Percentiles rank a stretch among this genome's conserved stretches.
These are phyloP conservation scores for Vishniacozyma victoriae DNA, from an alignment of 768 basidiomycete genomes.

Conservation along the genomic window DNA sequence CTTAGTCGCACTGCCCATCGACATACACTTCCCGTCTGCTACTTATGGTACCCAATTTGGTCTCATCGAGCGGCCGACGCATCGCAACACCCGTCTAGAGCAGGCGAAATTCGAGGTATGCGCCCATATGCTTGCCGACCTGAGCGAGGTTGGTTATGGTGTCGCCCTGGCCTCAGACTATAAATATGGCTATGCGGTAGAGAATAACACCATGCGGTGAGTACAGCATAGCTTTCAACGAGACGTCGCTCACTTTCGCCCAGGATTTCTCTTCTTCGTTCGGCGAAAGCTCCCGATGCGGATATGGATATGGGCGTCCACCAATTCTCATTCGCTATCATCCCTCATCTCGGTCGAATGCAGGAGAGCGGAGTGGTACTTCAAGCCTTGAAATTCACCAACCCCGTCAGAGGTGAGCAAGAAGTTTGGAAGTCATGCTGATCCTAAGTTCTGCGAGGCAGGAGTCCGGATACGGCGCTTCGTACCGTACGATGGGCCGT, in stretches of 20 bases:
- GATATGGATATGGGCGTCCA: conserved; percentile 50
- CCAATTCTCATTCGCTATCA: conserved; percentile 78
- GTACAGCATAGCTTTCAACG: neutral
- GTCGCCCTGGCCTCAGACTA: conserved; percentile 85
- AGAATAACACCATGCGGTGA: conserved; percentile 62
- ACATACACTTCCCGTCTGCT: conserved; percentile 72
- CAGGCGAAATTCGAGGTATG: conserved; percentile 84
- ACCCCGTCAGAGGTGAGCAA: too few species aligned
- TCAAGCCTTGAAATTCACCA: conserved; percentile 13
- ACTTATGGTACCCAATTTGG: conserved; percentile 94
- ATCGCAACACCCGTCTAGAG: conserved; percentile 81
- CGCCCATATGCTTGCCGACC: conserved; percentile 63
- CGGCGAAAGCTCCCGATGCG: conserved; percentile 60
- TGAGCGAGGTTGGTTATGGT: conserved; percentile 72
- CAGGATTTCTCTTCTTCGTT: conserved; percentile 72
- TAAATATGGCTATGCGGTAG: conserved; percentile 79
- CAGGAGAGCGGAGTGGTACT: conserved; percentile 13
- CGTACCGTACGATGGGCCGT: neutral
- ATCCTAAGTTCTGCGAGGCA: neutral
- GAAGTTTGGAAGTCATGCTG: too few species aligned
- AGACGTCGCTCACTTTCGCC: neutral
- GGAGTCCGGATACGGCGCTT: neutral
- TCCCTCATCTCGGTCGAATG: conserved; percentile 51
- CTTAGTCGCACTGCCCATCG: conserved; percentile 68
- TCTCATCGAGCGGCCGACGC: conserved; percentile 79